A percentile compares a stretch with the other conserved stretches of the same genome.
Conservation (phyloP, 2,329 filamentous ascomycete genomes). For the Exophiala calicioides region DNA sequence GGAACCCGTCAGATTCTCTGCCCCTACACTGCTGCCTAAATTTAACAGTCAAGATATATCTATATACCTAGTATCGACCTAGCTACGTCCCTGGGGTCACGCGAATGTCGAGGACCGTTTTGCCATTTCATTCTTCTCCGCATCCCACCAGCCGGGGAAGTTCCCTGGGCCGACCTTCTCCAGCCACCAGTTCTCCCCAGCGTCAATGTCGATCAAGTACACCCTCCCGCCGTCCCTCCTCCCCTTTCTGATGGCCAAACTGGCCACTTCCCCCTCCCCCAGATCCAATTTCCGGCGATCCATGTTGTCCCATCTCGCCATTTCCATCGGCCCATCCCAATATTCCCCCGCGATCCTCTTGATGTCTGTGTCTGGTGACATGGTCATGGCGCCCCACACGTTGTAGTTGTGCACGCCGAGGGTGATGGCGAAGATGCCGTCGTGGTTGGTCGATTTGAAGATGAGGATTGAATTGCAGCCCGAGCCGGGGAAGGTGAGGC, state of each 20-base stretch:
- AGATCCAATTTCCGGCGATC: background rate
- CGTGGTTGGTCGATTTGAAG: conserved; percentile 6
- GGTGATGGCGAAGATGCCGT: conserved; percentile 4
- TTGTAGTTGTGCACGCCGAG: conserved; percentile 7
- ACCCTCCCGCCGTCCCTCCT: too few species aligned
- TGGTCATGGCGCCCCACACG: conserved; percentile 1
- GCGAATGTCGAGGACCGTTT: too few species aligned
- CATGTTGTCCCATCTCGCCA: background rate
- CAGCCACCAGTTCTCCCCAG: background rate
- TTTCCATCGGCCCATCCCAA: background rate
- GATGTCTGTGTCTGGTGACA: background rate
- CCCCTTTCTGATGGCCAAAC: background rate
- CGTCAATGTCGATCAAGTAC: background rate
- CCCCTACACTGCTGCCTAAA: too few species aligned
- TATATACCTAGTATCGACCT: too few species aligned
- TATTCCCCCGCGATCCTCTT: background rate
- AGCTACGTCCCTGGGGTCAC: too few species aligned
- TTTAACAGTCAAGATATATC: too few species aligned
- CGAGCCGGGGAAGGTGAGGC: background rate
- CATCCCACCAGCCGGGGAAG: too few species aligned
- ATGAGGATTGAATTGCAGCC: background rate
- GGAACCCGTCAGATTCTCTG: too few species aligned
- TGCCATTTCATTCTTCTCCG: too few species aligned
- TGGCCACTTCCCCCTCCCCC: background rate
- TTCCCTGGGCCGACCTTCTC: background rate